Evolutionary conservation across 2,329 filamentous ascomycete genomes (phyloP).

Genomic region (Ophiocordyceps robertsii): DNA sequence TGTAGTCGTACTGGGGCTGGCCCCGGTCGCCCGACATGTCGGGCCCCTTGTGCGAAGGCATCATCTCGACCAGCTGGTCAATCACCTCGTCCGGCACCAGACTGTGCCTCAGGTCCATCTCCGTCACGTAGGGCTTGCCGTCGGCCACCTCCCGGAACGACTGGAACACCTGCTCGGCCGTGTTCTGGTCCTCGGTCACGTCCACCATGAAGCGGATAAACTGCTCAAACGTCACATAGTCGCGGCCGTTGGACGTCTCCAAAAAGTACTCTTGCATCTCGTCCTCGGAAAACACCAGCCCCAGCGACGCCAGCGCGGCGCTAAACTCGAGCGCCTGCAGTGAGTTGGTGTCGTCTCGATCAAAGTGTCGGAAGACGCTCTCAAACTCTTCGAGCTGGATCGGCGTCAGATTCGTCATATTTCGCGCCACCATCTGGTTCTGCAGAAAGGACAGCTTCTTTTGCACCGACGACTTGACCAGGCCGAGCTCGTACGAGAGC

Average conservation of each 20-base stretch:
- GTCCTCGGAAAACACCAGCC: slow-evolving; percentile 89
- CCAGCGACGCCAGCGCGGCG: slow-evolving; percentile 85
- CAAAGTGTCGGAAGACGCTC: slow-evolving; percentile 95
- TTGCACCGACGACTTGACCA: slow-evolving; percentile 83
- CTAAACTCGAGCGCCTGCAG: slow-evolving; percentile 92
- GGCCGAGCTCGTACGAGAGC: slow-evolving; percentile 78
- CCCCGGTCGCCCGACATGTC: slow-evolving; percentile 78
- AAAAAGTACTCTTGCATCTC: slow-evolving; percentile 96
- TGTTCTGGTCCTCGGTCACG: slow-evolving; percentile 97
- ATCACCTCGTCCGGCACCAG: slow-evolving; percentile 96
- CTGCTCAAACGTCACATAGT: slow-evolving; percentile 89
- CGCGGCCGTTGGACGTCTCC: slow-evolving; percentile 67
- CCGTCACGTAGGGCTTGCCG: slow-evolving; percentile 96
- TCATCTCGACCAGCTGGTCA: slow-evolving; percentile 75
- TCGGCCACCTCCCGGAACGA: slow-evolving; percentile 95
- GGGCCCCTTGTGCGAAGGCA: slow-evolving; percentile 73
- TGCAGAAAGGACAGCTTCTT: slow-evolving; percentile 96
- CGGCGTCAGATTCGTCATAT: slow-evolving; percentile 96
- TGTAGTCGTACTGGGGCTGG: slow-evolving; percentile 85
- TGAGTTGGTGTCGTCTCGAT: slow-evolving; percentile 81
- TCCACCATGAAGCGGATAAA: slow-evolving; percentile 99
- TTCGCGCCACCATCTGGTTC: slow-evolving; percentile 95
- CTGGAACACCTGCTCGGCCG: slow-evolving; percentile 95
- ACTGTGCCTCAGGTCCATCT: slow-evolving; percentile 89
- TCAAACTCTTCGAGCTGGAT: slow-evolving; percentile 99